Conservation (phyloP, 495 filamentous ascomycete genomes). For the Aspergillus taichungensis region DNA sequence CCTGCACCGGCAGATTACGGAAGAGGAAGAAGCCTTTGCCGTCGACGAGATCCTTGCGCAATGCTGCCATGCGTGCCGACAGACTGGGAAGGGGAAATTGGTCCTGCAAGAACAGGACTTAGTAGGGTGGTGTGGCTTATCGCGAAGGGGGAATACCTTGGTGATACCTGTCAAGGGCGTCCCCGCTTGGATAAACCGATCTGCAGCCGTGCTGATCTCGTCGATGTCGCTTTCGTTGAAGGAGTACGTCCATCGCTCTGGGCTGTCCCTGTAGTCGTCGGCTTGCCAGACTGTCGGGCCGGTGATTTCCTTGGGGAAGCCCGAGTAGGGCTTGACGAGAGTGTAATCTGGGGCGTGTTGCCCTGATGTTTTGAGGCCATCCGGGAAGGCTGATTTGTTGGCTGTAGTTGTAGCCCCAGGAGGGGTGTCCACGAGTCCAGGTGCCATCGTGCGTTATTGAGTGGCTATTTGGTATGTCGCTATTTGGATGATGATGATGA, state of each 20-base stretch:
- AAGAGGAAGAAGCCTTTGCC: conserved; percentile 88
- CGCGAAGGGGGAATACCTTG: conserved; percentile 48
- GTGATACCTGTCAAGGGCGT: conserved; percentile 68
- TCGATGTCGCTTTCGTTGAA: conserved; percentile 57
- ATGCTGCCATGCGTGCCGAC: conserved; percentile 38
- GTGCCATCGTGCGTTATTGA: no score
- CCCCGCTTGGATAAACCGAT: conserved; percentile 54
- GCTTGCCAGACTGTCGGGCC: conserved; percentile 74
- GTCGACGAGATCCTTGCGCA: conserved; percentile 65
- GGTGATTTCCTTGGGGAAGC: conserved; percentile 64
- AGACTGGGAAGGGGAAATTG: conserved; percentile 58
- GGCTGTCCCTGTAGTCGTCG: conserved; percentile 58
- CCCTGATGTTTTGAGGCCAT: conserved; percentile 61
- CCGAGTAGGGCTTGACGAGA: conserved; percentile 54
- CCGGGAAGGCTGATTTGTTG: conserved; percentile 39
- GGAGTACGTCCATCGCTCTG: conserved; percentile 68
- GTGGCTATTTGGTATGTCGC: no score
- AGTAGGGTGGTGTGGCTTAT: no score
- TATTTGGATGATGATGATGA: no score
- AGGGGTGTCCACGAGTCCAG: conserved; percentile 20
- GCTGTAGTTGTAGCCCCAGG: conserved; percentile 20
- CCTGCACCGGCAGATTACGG: conserved; percentile 65
- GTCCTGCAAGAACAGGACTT: neutral
- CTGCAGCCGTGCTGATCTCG: conserved; percentile 59
- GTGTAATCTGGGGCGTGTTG: conserved; percentile 70